phyloP scores from a whole-genome alignment of 2,329 filamentous ascomycete genomes.

The Talaromyces sp. region DNA sequence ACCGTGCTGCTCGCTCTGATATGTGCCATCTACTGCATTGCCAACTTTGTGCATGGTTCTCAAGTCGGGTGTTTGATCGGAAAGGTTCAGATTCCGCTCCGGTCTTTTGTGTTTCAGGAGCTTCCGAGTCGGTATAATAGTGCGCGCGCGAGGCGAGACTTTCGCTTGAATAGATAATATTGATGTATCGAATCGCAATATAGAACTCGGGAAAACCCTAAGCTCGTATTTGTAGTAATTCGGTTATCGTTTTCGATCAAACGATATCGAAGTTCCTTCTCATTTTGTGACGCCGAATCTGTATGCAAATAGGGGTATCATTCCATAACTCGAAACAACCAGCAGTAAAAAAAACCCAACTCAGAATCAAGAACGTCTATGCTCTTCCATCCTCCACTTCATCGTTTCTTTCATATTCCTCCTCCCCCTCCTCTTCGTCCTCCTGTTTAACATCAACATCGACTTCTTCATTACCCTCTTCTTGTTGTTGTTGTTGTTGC shows the following conservation, averaged over 20 bases:
- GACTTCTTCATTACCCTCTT: conserved; percentile 1
- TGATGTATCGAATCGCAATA: too few relatives aligned
- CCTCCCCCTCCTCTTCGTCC: conserved; percentile 15
- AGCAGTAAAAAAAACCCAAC: too few relatives aligned
- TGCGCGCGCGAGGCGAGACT: not conserved
- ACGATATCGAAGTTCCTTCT: too few relatives aligned
- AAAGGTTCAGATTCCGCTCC: not conserved
- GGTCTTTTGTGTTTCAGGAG: not conserved
- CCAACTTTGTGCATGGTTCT: not conserved
- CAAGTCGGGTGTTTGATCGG: not conserved
- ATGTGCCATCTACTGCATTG: not conserved
- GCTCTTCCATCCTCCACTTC: not conserved
- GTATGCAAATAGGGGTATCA: conserved; percentile 1
- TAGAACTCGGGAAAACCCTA: too few relatives aligned
- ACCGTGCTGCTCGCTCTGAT: not conserved
- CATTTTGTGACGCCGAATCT: too few relatives aligned
- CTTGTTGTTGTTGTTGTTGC: conserved; percentile 22
- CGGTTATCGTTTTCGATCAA: too few relatives aligned
- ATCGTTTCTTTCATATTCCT: not conserved
- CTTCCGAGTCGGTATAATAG: not conserved
- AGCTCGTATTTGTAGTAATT: too few relatives aligned
- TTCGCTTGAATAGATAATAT: not conserved
- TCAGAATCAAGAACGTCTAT: not conserved
- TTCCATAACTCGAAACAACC: not conserved
- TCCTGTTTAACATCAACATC: not conserved